phyloP scores from a whole-genome alignment of 768 basidiomycete species.

The Mycena latifolia region DNA sequence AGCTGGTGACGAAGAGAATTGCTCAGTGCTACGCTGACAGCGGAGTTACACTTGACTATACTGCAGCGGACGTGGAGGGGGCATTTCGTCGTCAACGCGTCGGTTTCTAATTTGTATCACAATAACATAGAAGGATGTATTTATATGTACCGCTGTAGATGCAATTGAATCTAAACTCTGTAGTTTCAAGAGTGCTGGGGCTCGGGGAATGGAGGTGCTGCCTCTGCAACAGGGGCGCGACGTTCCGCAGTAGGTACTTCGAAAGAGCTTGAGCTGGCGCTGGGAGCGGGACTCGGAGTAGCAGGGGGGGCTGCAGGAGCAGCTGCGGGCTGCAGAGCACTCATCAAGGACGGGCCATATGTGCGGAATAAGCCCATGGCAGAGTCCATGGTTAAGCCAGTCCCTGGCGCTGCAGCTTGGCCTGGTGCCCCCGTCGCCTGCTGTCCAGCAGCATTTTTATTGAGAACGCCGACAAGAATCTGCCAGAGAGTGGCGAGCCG shows the following conservation, averaged over 20 bases:
- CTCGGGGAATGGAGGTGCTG: slow-evolving; percentile 54
- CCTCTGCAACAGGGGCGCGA: slow-evolving; percentile 29
- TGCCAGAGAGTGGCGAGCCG: slow-evolving; percentile 64
- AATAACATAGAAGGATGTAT: slow-evolving; percentile 30
- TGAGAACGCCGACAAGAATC: slow-evolving; percentile 56
- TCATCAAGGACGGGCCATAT: slow-evolving; percentile 55
- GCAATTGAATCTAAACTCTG: slow-evolving; percentile 8
- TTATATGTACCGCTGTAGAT: slow-evolving; percentile 27
- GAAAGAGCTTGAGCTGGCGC: slow-evolving; percentile 38
- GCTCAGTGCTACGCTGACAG: slow-evolving; percentile 83
- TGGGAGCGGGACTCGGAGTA: slow-evolving; percentile 29
- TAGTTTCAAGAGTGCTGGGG: slow-evolving; percentile 42
- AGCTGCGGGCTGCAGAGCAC: slow-evolving; percentile 41
- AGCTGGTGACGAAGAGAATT: slow-evolving; percentile 76
- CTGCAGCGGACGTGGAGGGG: slow-evolving; percentile 77
- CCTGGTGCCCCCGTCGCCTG: slow-evolving; percentile 40
- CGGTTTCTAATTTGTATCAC: slow-evolving; percentile 28
- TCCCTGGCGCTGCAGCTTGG: slow-evolving; percentile 38
- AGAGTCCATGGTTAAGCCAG: slow-evolving; percentile 42
- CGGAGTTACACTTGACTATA: slow-evolving; percentile 81
- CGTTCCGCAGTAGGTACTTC: slow-evolving; percentile 31
- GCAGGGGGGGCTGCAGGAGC: slow-evolving; percentile 28
- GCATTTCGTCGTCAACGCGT: slow-evolving; percentile 76
- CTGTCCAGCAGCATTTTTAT: slow-evolving; percentile 49
- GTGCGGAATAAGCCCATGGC: slow-evolving; percentile 55